phyloP scores from a whole-genome alignment of 352 stramenopile genomes.

The Globisporangium mamillatum region DNA sequence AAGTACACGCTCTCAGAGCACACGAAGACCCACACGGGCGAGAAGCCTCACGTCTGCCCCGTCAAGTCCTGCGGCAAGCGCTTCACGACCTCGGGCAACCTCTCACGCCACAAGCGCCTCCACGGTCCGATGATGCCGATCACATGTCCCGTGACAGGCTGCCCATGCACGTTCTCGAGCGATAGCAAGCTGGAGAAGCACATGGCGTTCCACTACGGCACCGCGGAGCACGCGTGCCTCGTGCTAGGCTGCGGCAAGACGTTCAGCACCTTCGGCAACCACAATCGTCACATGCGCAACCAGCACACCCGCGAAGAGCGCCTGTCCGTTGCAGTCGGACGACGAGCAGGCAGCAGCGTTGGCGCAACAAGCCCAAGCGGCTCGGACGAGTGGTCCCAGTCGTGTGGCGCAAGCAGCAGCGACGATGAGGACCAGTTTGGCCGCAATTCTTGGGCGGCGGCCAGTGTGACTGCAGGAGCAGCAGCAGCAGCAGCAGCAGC shows the following conservation, averaged over 20 bases:
- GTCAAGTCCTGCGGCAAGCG: conserved; percentile 27
- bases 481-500: not conserved
- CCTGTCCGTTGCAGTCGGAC: not conserved
- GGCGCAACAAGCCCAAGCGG: not conserved
- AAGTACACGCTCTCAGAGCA: conserved; percentile 73
- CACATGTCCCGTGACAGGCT: conserved; percentile 7
- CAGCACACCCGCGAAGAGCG: conserved; percentile 29
- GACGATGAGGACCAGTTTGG: not conserved
- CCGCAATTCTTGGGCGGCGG: not conserved
- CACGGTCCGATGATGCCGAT: conserved; percentile 16
- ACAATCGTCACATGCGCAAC: conserved; percentile 62
- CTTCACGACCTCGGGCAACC: conserved; percentile 32
- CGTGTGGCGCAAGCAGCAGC: conserved; percentile 1
- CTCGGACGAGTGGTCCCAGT: conserved; percentile 13
- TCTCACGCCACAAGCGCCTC: conserved; percentile 28
- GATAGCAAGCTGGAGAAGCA: conserved; percentile 13
- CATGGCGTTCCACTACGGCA: conserved; percentile 13
- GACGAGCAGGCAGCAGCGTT: not conserved
- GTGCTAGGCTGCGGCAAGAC: conserved; percentile 46
- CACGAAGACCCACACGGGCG: conserved; percentile 75
- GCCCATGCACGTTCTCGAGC: conserved; percentile 14
- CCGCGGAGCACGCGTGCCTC: conserved; percentile 23
- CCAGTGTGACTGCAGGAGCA: not conserved
- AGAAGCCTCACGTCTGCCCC: conserved; percentile 51
- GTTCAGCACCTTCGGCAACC: conserved; percentile 60